Evolutionary conservation across 805 yeast species (phyloP).

Genomic region (Metschnikowia rubicola): DNA sequence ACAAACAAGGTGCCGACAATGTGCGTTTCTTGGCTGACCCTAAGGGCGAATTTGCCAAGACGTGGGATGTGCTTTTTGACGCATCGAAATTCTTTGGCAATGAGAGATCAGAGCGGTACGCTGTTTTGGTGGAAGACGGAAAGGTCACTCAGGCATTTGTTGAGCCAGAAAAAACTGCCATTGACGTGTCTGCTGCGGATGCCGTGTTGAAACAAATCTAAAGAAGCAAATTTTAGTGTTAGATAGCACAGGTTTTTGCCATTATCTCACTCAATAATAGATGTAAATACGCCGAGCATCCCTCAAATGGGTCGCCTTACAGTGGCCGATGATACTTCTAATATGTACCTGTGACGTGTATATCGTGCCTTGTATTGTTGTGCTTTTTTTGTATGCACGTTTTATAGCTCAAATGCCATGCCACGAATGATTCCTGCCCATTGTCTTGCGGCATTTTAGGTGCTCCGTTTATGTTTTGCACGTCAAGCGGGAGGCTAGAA

Average conservation of each 20-base stretch:
- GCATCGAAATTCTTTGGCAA: slow-evolving; percentile 77
- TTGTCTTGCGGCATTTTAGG: neutral
- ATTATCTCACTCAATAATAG: too few species aligned
- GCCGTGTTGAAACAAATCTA: slow-evolving; percentile 34
- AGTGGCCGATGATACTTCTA: too few species aligned
- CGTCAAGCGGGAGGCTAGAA: neutral
- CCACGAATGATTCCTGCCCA: too few species aligned
- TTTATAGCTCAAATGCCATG: too few species aligned
- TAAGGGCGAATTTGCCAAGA: slow-evolving; percentile 64
- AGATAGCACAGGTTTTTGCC: too few species aligned
- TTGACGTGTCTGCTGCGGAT: slow-evolving; percentile 50
- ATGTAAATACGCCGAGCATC: too few species aligned
- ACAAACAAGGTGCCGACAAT: slow-evolving; percentile 22
- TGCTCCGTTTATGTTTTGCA: neutral
- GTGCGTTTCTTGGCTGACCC: slow-evolving; percentile 75
- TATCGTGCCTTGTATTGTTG: too few species aligned
- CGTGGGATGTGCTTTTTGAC: slow-evolving; percentile 67
- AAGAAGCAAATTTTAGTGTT: neutral
- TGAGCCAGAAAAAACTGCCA: slow-evolving; percentile 79
- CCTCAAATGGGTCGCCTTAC: too few species aligned
- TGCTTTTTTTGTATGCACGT: too few species aligned
- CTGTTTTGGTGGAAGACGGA: slow-evolving; percentile 73
- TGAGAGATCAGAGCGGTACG: slow-evolving; percentile 70
- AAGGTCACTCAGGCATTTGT: slow-evolving; percentile 60
- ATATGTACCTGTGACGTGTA: too few species aligned